phyloP scores from a whole-genome alignment of 306 rosid species.

The Vachellia pachyceras region DNA sequence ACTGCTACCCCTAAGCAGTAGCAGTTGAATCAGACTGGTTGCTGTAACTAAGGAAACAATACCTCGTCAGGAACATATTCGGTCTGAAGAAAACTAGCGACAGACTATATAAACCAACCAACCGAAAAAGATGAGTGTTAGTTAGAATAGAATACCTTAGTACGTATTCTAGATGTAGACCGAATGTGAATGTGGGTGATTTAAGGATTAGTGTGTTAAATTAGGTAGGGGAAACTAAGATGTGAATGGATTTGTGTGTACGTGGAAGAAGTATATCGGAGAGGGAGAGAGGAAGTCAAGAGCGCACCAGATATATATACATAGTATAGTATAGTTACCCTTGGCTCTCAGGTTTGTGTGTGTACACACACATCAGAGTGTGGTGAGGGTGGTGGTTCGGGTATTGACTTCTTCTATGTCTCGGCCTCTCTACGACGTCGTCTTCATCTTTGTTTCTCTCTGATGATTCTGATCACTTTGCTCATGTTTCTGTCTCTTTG shows the following conservation, averaged over 20 bases:
- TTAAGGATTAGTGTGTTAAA: conserved; percentile 20
- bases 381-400: conserved; percentile 96
- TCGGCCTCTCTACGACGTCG: conserved; percentile 45
- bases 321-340: conserved; percentile 53
- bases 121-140: background rate
- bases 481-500: background rate
- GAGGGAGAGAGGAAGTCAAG: conserved; percentile 92
- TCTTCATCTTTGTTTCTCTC: conserved; percentile 16
- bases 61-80: background rate
- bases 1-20: conserved; percentile 46
- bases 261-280: conserved; percentile 9
- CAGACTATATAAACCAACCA: background rate
- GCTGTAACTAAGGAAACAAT: background rate
- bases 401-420: conserved; percentile 89
- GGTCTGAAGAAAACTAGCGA: background rate
- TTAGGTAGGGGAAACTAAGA: conserved; percentile 11
- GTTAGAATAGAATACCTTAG: too few species aligned
- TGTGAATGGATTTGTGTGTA: conserved; percentile 26
- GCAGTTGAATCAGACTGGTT: background rate
- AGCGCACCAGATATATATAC: conserved; percentile 82
- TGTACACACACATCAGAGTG: too few species aligned
- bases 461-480: too few species aligned
- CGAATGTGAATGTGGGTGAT: background rate
- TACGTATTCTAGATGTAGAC: background rate
- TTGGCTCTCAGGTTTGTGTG: conserved; percentile 50